Conservation (phyloP, 129 eudicot species). For the Flaveria brownii region DNA sequence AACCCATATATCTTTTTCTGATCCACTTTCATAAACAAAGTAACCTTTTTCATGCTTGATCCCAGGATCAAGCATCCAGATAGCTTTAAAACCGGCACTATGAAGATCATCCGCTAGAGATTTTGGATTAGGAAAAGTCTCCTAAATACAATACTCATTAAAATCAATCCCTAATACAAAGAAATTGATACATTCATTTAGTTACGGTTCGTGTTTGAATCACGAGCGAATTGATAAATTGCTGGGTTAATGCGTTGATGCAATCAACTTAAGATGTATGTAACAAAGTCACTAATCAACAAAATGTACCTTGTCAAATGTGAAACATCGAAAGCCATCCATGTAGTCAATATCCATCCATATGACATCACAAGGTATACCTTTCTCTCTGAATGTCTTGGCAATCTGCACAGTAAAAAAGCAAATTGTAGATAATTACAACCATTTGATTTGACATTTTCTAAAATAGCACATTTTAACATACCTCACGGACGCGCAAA, state of each 20-base stretch:
- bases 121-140: constrained; percentile 72
- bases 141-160: constrained; percentile 42
- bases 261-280: constrained; percentile 10
- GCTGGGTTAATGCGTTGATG: background rate
- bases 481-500: constrained; percentile 87
- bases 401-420: constrained; percentile 64
- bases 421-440: background rate
- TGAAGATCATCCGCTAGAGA: constrained; percentile 75
- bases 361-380: constrained; percentile 91
- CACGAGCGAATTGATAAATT: background rate
- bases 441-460: background rate
- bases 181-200: background rate
- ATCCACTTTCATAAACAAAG: constrained; percentile 78
- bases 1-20: constrained; percentile 75
- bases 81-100: constrained; percentile 75
- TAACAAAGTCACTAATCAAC: constrained; percentile 1
- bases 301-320: constrained; percentile 68
- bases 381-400: constrained; percentile 79
- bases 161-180: background rate
- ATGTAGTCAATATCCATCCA: constrained; percentile 99
- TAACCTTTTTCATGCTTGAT: constrained; percentile 80
- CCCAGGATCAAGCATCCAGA: constrained; percentile 99
- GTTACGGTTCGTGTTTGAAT: background rate
- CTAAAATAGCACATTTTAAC: constrained; percentile 16
- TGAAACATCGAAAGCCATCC: constrained; percentile 95